phyloP scores from a whole-genome alignment of 768 basidiomycete species.

The Pholiota conissans region DNA sequence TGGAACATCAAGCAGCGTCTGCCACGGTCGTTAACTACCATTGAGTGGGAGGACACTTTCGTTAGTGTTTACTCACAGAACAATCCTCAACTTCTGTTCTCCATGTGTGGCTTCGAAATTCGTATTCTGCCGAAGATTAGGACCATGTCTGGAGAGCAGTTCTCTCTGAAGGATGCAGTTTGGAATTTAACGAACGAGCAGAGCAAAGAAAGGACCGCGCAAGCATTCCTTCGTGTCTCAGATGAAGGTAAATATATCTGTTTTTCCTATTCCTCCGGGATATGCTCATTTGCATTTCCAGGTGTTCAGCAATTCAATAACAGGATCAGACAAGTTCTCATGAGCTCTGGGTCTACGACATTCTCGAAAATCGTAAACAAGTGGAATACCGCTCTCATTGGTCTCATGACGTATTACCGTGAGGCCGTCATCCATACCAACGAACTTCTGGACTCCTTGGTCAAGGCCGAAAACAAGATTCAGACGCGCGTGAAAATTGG shows the following conservation, averaged over 20 bases:
- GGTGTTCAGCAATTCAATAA: slow-evolving; percentile 98
- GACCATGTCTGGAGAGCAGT: slow-evolving; percentile 94
- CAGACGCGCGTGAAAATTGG: slow-evolving; percentile 99
- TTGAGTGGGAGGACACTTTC: slow-evolving; percentile 99
- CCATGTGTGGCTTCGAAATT: slow-evolving; percentile 99
- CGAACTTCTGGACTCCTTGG: slow-evolving; percentile 91
- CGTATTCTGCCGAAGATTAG: slow-evolving; percentile 96
- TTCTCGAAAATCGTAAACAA: slow-evolving; percentile 99
- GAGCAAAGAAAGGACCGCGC: slow-evolving; percentile 96
- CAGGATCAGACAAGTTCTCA: slow-evolving; percentile 92
- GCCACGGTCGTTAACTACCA: slow-evolving; percentile 93
- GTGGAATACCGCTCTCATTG: slow-evolving; percentile 95
- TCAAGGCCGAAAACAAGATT: slow-evolving; percentile 99
- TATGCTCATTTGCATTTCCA: slow-evolving; percentile 22
- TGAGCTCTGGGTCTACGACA: slow-evolving; percentile 98
- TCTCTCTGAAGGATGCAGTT: slow-evolving; percentile 93
- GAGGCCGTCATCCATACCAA: slow-evolving; percentile 98
- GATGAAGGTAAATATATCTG: slow-evolving; percentile 66
- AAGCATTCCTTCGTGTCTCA: slow-evolving; percentile 96
- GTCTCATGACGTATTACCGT: slow-evolving; percentile 97
- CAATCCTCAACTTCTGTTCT: slow-evolving; percentile 96
- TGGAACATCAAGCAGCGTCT: slow-evolving; percentile 99
- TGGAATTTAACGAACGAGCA: slow-evolving; percentile 98
- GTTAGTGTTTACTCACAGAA: slow-evolving; percentile 97
- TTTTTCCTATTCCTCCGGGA: not conserved